Evolutionary conservation across 1,139 yeast species (phyloP).

Genomic region (Suhomyces panamericanus): DNA sequence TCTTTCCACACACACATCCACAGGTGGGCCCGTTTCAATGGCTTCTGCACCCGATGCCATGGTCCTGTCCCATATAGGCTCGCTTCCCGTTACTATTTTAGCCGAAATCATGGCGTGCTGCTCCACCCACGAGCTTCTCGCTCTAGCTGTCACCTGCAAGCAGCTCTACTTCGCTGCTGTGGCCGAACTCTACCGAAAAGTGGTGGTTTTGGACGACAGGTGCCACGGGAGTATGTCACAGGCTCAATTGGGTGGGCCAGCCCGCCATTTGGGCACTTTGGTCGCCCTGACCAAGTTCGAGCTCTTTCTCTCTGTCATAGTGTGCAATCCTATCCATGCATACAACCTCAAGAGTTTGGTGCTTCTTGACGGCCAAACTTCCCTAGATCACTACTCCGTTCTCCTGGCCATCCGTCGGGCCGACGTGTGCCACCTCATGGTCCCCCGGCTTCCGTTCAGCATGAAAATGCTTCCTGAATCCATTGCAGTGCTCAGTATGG

Average conservation of each 20-base stretch:
- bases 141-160: constrained; percentile 17
- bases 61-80: background rate
- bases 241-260: too few relatives aligned
- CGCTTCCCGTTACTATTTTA: constrained; percentile 16
- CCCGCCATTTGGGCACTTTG: background rate
- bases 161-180: constrained; percentile 22
- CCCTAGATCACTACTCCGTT: background rate
- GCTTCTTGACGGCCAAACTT: background rate
- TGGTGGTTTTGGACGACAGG: constrained; percentile 18
- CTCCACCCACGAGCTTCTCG: constrained; percentile 20
- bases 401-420: background rate
- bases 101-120: constrained; percentile 14
- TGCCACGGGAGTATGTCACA: constrained; percentile 3
- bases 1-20: background rate
- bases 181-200: constrained; percentile 18
- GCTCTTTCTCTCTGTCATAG: constrained; percentile 9
- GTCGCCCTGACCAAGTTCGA: background rate
- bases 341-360: constrained; percentile 15
- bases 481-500: background rate
- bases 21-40: background rate
- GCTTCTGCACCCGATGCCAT: background rate
- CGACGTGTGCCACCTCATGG: background rate
- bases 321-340: constrained; percentile 15
- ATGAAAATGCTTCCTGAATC: background rate
- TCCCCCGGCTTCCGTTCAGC: background rate